Percentiles rank a stretch among this genome's conserved stretches.
Conservation (phyloP, 352 stramenopile species). For the Pythium graminicola region DNA sequence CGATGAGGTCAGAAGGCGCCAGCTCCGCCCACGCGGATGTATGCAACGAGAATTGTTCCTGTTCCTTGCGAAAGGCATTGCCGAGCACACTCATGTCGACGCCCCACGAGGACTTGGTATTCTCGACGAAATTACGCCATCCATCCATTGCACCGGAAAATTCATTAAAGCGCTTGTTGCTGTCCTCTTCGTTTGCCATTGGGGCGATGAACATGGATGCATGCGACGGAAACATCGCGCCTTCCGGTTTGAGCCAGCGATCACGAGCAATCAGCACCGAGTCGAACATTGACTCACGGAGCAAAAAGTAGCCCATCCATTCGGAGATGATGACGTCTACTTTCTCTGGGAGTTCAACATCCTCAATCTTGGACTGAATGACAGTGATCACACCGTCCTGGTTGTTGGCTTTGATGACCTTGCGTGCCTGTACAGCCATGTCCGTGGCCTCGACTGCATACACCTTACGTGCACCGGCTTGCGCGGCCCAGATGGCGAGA, state of each 20-base stretch:
- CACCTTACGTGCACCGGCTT: conserved; percentile 97
- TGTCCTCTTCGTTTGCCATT: conserved; percentile 92
- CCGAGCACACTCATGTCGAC: conserved; percentile 95
- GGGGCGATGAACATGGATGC: conserved; percentile 97
- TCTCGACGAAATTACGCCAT: conserved; percentile 84
- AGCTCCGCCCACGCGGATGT: conserved; percentile 83
- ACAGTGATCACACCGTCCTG: conserved; percentile 97
- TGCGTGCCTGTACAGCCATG: conserved; percentile 95
- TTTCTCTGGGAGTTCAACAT: conserved; percentile 95
- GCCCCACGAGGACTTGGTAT: conserved; percentile 93
- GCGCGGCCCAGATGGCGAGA: conserved; percentile 96
- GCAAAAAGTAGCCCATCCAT: conserved; percentile 99
- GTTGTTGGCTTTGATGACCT: conserved; percentile 95
- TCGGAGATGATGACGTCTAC: conserved; percentile 99
- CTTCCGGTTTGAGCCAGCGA: conserved; percentile 94
- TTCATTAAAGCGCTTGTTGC: conserved; percentile 78
- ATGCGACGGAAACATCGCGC: conserved; percentile 98
- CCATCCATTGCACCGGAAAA: conserved; percentile 82
- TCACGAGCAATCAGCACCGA: conserved; percentile 95
- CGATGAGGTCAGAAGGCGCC: conserved; percentile 66
- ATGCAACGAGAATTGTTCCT: conserved; percentile 83
- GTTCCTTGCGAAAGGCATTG: conserved; percentile 80
- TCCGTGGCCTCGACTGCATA: conserved; percentile 97
- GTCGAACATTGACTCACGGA: conserved; percentile 99
- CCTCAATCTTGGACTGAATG: conserved; percentile 98